These are phyloP conservation scores for Meredithiella fracta DNA, from an alignment of 2,329 filamentous ascomycete genomes.

Conservation along the genomic window DNA sequence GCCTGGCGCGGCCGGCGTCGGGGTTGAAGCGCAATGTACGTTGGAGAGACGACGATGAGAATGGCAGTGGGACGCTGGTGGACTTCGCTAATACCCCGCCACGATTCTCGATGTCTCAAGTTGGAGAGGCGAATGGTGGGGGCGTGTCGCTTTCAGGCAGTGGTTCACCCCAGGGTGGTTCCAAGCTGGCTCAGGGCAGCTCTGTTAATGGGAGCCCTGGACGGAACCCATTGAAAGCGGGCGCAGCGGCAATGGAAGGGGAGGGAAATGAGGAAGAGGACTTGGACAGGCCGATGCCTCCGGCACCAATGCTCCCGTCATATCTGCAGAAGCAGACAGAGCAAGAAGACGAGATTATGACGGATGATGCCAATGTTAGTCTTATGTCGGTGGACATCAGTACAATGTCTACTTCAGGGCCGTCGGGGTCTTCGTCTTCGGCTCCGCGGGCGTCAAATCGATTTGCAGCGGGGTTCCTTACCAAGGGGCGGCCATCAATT, in stretches of 20 bases:
- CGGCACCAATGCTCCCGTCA: conserved; percentile 8
- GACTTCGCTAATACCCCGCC: conserved; percentile 80
- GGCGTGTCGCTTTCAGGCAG: background rate
- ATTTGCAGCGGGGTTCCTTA: conserved; percentile 12
- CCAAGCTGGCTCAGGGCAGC: background rate
- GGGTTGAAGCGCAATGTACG: conserved; percentile 61
- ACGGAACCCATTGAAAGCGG: conserved; percentile 14
- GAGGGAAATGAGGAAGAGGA: conserved; percentile 7
- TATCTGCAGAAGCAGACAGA: conserved; percentile 6
- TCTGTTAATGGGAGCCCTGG: background rate
- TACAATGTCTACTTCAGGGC: conserved; percentile 3
- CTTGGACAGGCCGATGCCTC: conserved; percentile 12
- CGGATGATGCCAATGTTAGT: conserved; percentile 8
- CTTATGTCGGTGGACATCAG: conserved; percentile 12
- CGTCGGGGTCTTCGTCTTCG: background rate
- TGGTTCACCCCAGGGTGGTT: background rate
- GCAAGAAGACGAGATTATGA: conserved; percentile 3
- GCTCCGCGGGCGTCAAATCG: conserved; percentile 8
- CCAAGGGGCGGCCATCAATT: conserved; percentile 7
- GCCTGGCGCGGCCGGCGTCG: conserved; percentile 20
- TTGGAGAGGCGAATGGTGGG: background rate
- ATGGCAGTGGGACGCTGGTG: conserved; percentile 66
- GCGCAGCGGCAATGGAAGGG: background rate
- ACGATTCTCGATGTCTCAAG: conserved; percentile 13
- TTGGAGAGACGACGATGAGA: conserved; percentile 84